Percentiles rank a stretch among this genome's conserved stretches.
Evolutionary conservation across 306 rosid genomes (phyloP).

Genomic region (Fragaria ananassa): DNA sequence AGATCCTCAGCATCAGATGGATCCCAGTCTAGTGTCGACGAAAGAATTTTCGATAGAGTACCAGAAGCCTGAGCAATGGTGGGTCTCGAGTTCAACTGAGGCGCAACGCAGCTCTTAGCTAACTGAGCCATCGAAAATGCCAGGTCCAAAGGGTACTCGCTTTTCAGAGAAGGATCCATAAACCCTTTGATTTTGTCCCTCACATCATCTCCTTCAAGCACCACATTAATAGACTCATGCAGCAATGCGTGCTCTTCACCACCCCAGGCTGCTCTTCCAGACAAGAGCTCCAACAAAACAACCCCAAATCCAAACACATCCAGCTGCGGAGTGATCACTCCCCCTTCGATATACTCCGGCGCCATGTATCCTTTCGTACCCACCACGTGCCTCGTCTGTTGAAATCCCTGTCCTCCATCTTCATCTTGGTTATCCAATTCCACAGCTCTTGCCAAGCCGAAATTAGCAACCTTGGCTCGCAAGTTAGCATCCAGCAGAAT

Average conservation of each 20-base stretch:
- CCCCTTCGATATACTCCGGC: slow-evolving; percentile 67
- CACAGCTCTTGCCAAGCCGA: slow-evolving; percentile 53
- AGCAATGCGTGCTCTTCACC: slow-evolving; percentile 22
- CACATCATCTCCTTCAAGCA: slow-evolving; percentile 58
- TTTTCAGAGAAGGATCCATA: slow-evolving; percentile 50
- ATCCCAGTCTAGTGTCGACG: slow-evolving; percentile 64
- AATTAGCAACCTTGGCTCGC: slow-evolving; percentile 60
- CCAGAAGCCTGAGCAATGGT: slow-evolving; percentile 42
- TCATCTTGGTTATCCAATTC: slow-evolving; percentile 21
- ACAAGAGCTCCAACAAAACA: slow-evolving; percentile 63
- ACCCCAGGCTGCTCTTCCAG: slow-evolving; percentile 53
- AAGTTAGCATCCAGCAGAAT: slow-evolving; percentile 54
- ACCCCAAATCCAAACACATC: slow-evolving; percentile 75
- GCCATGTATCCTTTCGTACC: slow-evolving; percentile 80
- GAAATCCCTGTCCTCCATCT: slow-evolving; percentile 20
- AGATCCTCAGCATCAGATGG: slow-evolving; percentile 60
- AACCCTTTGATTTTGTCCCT: slow-evolving; percentile 52
- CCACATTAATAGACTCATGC: slow-evolving; percentile 20
- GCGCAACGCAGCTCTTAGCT: slow-evolving; percentile 54
- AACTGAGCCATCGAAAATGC: slow-evolving; percentile 64
- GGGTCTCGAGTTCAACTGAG: slow-evolving; percentile 51
- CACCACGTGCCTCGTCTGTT: slow-evolving; percentile 67
- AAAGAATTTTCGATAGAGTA: slow-evolving; percentile 60
- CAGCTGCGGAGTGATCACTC: slow-evolving; percentile 61
- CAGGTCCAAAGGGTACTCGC: slow-evolving; percentile 58